Base-by-base conservation (phyloP, 305 asterid genomes). In the Ajuga reptans region DNA sequence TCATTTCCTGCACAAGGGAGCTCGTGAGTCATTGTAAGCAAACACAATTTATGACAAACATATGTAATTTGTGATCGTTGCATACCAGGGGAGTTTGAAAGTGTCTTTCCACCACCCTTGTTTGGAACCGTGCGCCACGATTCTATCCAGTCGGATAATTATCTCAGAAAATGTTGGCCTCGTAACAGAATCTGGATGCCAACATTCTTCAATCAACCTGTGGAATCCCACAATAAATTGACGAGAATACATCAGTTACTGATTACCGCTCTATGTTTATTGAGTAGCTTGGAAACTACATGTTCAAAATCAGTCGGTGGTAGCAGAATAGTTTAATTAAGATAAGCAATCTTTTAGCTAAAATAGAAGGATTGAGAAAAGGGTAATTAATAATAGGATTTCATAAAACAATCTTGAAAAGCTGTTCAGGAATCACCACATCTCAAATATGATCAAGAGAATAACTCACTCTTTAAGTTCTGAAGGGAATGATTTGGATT, bases 31-130 rank as follows among this genome's bases (percentile, higher is more conserved):
- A 21, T 34, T 21, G 12, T 1, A 64, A 64, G 36, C 14, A 49
- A 31, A 18, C 24, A 11, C 27, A 21, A 8, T 41, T 2, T 41
- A 0, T 50, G 16, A 12, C 10, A 21, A 3, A 8, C 10, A 37
- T 11, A 27, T 27, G 31, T 27, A 3, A 27, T 3, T 27, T 21
- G 27, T 21, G 27, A 21, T 21, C 27, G 27, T 21, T 21, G 27
- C 72, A 24, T 85, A 93, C 98, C 99, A 94, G 17, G 98, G 99
- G 73, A 94, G 90, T 77, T 86, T 94, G 83, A 94, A 87, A 45
- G 99, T 84, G 76, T 94, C 99, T 76, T 94, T 94, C 97, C 95
- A 89, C 96, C 97, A 89, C 75, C 99, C 99, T 55, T 91, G 91
- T 75, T 86, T 94, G 15, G 96, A 76, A 77, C 98, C 83, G 77